These are phyloP conservation scores for Ogataea hybrid DNA, from an alignment of 1,139 yeast genomes.

Conservation along the genomic window DNA sequence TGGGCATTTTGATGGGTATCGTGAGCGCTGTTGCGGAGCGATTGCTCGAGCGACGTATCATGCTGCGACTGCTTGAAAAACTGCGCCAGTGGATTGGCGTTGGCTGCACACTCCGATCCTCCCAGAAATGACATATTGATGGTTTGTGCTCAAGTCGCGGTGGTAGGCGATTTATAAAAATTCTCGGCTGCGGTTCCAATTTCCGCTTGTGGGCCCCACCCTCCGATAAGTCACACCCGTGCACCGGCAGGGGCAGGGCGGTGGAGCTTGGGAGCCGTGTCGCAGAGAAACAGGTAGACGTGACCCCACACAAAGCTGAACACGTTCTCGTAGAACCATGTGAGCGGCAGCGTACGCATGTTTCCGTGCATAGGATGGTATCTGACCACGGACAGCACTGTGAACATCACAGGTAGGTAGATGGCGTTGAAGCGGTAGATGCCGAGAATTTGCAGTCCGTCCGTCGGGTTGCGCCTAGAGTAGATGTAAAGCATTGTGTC, in stretches of 20 bases:
- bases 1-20: slow-evolving; percentile 14
- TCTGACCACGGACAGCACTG: slow-evolving; percentile 8
- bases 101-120: slow-evolving; percentile 82
- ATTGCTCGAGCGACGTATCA: slow-evolving; percentile 41
- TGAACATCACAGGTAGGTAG: slow-evolving; percentile 40
- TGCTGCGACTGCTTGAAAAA: slow-evolving; percentile 69
- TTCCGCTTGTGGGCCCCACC: slow-evolving; percentile 1
- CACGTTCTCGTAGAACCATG: slow-evolving; percentile 11
- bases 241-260: slow-evolving; percentile 25
- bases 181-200: slow-evolving; percentile 10
- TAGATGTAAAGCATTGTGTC: slow-evolving; percentile 42
- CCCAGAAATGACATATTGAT: slow-evolving; percentile 56
- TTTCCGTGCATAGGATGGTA: background rate
- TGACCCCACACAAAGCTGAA: slow-evolving; percentile 45
- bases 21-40: slow-evolving; percentile 37
- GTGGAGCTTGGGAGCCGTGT: slow-evolving; percentile 40
- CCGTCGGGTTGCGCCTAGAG: slow-evolving; percentile 43
- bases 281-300: slow-evolving; percentile 39
- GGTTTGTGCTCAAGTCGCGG: background rate
- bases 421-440: slow-evolving; percentile 39
- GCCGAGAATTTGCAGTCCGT: slow-evolving; percentile 39
- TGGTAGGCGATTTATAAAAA: slow-evolving; percentile 4
- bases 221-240: slow-evolving; percentile 3
- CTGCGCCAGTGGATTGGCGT: slow-evolving; percentile 79
- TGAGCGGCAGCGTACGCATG: background rate